Evolutionary conservation across 2,329 filamentous ascomycete genomes (phyloP), one percentile per base, ranked within the genome.

Genomic region (Colletotrichum cordylinicola): DNA sequence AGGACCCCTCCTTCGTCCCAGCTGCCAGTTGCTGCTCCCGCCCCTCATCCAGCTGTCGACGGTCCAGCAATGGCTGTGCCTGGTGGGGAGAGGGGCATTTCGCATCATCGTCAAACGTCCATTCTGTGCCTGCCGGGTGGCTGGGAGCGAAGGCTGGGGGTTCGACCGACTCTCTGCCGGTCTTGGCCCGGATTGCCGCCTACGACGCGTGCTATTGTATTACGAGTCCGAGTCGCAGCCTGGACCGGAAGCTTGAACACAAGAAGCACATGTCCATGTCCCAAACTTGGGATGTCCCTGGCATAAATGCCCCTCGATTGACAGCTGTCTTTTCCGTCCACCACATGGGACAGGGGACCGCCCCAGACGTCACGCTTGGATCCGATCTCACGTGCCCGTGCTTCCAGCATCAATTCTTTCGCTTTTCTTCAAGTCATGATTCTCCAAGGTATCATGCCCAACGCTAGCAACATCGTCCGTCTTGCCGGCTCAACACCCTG

Each of bases 271-370:
- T 37, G 60, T 66, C 73, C 24, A 29, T 13, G 18, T 24, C 12
- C 15, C 29, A 21, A 31, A 64, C 37, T 73, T 18, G 29, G 73
- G 31, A 58, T 62, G 12, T n/a, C 62, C 73, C 64, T 62, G 21
- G 27, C 56, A 16, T 43, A 13, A 16, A 10, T 29, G 21, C 52
- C 48, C 48, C 67, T 16, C 39, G 27, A 24, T 29, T 73, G 58
- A 73, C 70, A 74, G 70, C 74, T 74, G 70, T 73, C 73, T 64
- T 73, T 31, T 43, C 43, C 43, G 43, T 43, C 70, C 12, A 67
- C 65, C 29, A 58, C 43, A 68, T 43, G 64, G 65, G 31, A 69
- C 33, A 69, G 39, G 64, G 65, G 37, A 69, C 33, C 65, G 55
- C 39, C 68, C 37, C 24, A 61, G n/a, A n/a, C 33, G 35, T 64